Base-by-base conservation (phyloP, 768 basidiomycete genomes). In the Leccinum disarticulatum region DNA sequence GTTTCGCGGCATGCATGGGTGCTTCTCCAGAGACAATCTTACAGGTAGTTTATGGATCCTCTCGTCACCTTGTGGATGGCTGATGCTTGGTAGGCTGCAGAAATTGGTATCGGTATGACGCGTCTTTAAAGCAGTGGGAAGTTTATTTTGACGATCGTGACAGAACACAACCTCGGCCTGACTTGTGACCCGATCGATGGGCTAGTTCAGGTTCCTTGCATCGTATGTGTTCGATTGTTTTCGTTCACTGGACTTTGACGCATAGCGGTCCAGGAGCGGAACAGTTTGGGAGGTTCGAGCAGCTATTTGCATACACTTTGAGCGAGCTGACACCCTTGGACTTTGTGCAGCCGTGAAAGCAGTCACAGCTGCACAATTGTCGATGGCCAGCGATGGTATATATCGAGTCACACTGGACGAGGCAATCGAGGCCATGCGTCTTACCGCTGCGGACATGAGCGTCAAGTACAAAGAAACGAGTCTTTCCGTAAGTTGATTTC, bases 121-220 rank as follows among this genome's bases (percentile, higher is more conserved):
- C 36, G 27, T 7, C n/a, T 27, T 4, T 49, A 15, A 46, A 58
- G 13, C n/a, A 13, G 22, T 38, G 22, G 36, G 11, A n/a, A 11
- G 2, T 36, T 46, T 52, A 43, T 58, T 52, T 43, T 61, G 8
- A 72, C 19, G 19, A 30, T 9, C 25, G 30, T 52, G 36, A 28
- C 61, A 91, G 90, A 93, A 73, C 91, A 95, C 66, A 91, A 91
- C 67, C 78, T 93, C 14, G 91, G 92, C 3, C 73, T 98, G 57
- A 98, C 95, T 2, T 98, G 95, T 69, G 95, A 97, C 73, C 95
- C 95, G 6, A 91, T 94, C 57, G 92, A 93, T 64, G 93, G 94
- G 0, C 81, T 95, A 11, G 94, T 96, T 3, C 93, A 97, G 71
- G 93, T 97, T 8, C 95, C 95, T 6, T 98, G 96, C 70, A 97